Conservation (phyloP, 2,329 filamentous ascomycete species). For the Tolypocladium endophyticum region DNA sequence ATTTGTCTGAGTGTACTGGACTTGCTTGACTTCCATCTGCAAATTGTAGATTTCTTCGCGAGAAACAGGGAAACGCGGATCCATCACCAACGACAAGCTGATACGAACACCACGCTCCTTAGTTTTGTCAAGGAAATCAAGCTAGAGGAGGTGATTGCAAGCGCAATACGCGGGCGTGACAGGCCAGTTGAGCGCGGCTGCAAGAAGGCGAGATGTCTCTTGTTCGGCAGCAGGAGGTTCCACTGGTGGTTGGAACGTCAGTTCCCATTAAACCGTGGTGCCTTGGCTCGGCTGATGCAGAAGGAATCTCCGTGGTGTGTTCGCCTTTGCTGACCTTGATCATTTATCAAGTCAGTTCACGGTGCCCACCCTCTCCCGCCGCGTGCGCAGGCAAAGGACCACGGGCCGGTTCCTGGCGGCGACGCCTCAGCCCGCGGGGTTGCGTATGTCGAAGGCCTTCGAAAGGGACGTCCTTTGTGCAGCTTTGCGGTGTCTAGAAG, state of each 20-base stretch:
- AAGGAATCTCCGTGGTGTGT: background rate
- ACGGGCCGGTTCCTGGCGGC: constrained; percentile 13
- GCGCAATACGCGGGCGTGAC: background rate
- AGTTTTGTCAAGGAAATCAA: background rate
- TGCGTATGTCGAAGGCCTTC: background rate
- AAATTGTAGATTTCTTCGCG: constrained; percentile 58
- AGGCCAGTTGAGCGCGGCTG: background rate
- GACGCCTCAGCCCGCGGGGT: constrained; percentile 2
- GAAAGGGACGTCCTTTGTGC: background rate
- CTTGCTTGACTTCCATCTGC: constrained; percentile 61
- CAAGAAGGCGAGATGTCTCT: background rate
- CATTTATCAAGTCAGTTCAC: constrained; percentile 22
- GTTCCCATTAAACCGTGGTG: constrained; percentile 1
- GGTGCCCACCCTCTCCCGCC: constrained; percentile 29
- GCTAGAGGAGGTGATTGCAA: background rate
- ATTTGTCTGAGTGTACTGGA: constrained; percentile 51
- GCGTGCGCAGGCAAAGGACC: constrained; percentile 31
- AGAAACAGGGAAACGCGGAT: constrained; percentile 47
- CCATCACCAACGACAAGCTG: constrained; percentile 38
- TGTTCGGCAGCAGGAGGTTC: background rate
- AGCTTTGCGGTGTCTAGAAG: background rate
- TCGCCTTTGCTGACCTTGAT: constrained; percentile 19
- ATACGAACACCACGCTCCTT: background rate
- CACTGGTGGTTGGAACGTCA: background rate
- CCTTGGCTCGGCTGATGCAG: background rate